A percentile compares a stretch with the other conserved stretches of the same genome.
Evolutionary conservation across 306 rosid genomes (phyloP).

Genomic region (Biancaea sappan): DNA sequence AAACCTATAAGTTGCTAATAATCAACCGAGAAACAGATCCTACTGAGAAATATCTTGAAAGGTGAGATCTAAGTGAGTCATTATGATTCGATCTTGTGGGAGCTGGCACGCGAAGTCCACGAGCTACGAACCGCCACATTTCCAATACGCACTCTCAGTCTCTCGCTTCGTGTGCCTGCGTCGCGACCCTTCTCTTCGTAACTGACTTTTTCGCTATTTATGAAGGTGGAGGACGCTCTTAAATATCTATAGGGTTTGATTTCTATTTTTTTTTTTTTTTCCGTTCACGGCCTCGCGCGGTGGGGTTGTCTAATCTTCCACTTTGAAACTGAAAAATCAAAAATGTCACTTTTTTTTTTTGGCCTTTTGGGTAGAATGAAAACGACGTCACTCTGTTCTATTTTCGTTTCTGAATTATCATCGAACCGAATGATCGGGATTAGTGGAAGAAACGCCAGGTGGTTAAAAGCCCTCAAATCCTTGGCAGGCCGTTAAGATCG

Average conservation of each 20-base stretch:
- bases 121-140: constrained; percentile 80
- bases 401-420: neutral
- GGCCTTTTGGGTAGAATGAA: neutral
- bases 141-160: neutral
- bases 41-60: constrained; percentile 68
- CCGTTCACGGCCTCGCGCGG: neutral
- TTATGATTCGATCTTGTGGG: constrained; percentile 43
- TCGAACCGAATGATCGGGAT: neutral
- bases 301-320: too few relatives aligned
- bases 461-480: too few relatives aligned
- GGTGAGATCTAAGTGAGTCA: constrained; percentile 55
- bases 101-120: constrained; percentile 54
- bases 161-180: neutral
- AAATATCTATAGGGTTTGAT: neutral
- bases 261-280: too few relatives aligned
- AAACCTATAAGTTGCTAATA: neutral
- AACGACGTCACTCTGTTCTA: neutral
- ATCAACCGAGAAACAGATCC: neutral
- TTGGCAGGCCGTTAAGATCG: too few relatives aligned
- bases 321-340: too few relatives aligned
- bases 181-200: neutral
- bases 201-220: neutral
- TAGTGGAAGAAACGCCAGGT: neutral
- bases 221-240: too few relatives aligned
- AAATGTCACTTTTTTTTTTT: too few relatives aligned